Evolutionary conservation across 257 asterid species (phyloP).

Genomic region (Solanum pimpinellifolium): DNA sequence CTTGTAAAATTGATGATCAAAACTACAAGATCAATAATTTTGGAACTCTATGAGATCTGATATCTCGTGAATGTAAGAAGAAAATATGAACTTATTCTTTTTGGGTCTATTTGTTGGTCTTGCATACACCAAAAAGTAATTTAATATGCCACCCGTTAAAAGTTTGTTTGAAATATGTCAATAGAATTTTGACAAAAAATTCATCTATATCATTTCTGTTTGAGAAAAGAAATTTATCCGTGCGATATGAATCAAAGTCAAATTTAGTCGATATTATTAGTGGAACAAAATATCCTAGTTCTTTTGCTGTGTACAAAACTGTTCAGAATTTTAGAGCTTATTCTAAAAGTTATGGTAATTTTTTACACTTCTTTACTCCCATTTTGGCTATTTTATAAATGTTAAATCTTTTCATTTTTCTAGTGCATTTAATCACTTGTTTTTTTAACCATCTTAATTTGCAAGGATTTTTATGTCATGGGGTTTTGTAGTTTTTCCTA

Average conservation of each 20-base stretch:
- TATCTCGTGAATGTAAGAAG: not conserved
- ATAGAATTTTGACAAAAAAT: fast-evolving
- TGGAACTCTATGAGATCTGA: not conserved
- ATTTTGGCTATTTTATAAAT: too few species aligned
- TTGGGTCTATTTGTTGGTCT: not conserved
- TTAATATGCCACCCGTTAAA: too few species aligned
- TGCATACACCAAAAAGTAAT: not conserved
- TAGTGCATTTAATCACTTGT: too few species aligned
- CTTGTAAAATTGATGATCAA: not conserved
- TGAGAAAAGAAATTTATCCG: fast-evolving
- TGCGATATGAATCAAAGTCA: too few species aligned
- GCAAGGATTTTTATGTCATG: too few species aligned
- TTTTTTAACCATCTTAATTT: too few species aligned
- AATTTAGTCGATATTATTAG: too few species aligned
- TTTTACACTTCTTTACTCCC: not conserved
- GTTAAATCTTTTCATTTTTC: too few species aligned
- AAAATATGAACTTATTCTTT: not conserved
- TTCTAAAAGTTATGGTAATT: slow-evolving; percentile 35
- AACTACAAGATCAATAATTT: not conserved
- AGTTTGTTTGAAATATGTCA: fast-evolving
- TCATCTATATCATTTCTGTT: too few species aligned
- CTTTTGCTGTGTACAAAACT: slow-evolving; percentile 32
- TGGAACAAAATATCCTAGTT: slow-evolving; percentile 16
- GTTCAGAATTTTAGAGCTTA: slow-evolving; percentile 32
- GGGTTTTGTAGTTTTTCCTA: too few species aligned